Base-by-base conservation (phyloP, 768 basidiomycete species). In the Auricularia sp. region DNA sequence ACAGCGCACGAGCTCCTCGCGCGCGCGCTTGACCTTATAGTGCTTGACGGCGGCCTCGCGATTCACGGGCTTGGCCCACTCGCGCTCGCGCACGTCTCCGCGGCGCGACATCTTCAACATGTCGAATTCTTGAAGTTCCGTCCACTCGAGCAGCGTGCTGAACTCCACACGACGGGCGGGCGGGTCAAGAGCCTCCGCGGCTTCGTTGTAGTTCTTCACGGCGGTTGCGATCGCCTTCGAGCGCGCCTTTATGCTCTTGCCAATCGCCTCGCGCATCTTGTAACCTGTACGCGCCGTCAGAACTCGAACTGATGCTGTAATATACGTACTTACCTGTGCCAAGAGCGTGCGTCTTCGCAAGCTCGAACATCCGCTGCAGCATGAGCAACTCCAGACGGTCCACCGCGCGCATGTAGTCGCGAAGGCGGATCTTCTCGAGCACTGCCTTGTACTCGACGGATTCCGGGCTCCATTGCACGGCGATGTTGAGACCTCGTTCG, bases 31-130 rank as follows among this genome's bases (percentile, higher is more conserved):
- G 34, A 78, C 71, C n/a, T 71, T 71, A 58, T 73, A 71, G 60
- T 74, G 67, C 3, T 69, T 61, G n/a, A 72, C 71, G 56, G 73
- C 71, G 1, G 66, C 61, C 65, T 70, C 68, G 10, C 72, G 53
- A 64, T 81, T 81, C 72, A 80, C 75, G 14, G 78, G 71, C 3
- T 68, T 34, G 0, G 68, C 66, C 75, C 76, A 77, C 2, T 64
- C 68, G 60, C 67, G 68, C 1, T 69, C 43, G 6, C 35, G 64
- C 23, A 76, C 63, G 29, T 75, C 71, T n/a, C 67, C 36, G 7
- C 42, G 7, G 6, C 68, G 64, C 0, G 71, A 69, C 43, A 74
- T 68, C 10, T 64, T 64, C 1, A 77, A 70, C 7, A 77, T 65
- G n/a, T 67, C 61, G 62, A 77, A 74, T 42, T 77, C 70, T 8